Conservation (phyloP, 2,329 filamentous ascomycete genomes). For the Rhynchosporium secalis region DNA sequence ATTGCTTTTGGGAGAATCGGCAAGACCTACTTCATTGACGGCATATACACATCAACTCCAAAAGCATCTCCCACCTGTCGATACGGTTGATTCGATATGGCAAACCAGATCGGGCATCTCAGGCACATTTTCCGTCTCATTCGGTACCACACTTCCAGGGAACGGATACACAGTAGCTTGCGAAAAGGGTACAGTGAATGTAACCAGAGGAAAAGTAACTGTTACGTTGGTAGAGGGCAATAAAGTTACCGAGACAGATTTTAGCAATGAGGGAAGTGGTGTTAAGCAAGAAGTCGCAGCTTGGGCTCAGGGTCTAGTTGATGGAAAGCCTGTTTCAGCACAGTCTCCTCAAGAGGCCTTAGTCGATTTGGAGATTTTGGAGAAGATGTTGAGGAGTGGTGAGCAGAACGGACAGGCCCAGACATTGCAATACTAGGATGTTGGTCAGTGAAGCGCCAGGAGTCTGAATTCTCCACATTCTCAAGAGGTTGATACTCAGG, state of each 20-base stretch:
- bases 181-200: constrained; percentile 38
- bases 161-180: constrained; percentile 39
- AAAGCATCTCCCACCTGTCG: constrained; percentile 38
- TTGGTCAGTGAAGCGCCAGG: not conserved
- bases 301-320: constrained; percentile 36
- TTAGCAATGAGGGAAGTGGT: constrained; percentile 35
- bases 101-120: constrained; percentile 36
- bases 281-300: constrained; percentile 38
- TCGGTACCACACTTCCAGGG: constrained; percentile 38
- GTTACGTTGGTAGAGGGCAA: constrained; percentile 35
- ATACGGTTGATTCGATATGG: constrained; percentile 40
- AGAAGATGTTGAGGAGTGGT: constrained; percentile 23
- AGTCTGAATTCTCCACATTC: too few relatives aligned
- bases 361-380: constrained; percentile 21
- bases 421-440: constrained; percentile 14
- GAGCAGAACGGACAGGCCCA: constrained; percentile 17
- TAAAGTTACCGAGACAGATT: constrained; percentile 32
- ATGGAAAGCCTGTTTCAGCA: constrained; percentile 30
- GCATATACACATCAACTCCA: constrained; percentile 36
- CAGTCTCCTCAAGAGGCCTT: constrained; percentile 23
- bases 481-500: too few relatives aligned
- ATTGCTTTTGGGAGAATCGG: constrained; percentile 51
- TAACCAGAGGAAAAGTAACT: constrained; percentile 32
- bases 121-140: constrained; percentile 38
- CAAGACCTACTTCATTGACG: constrained; percentile 31